Evolutionary conservation across 805 yeast genomes (phyloP), one percentile per base, ranked within the genome.

Genomic region (Kluyveromyces wickerhamii): DNA sequence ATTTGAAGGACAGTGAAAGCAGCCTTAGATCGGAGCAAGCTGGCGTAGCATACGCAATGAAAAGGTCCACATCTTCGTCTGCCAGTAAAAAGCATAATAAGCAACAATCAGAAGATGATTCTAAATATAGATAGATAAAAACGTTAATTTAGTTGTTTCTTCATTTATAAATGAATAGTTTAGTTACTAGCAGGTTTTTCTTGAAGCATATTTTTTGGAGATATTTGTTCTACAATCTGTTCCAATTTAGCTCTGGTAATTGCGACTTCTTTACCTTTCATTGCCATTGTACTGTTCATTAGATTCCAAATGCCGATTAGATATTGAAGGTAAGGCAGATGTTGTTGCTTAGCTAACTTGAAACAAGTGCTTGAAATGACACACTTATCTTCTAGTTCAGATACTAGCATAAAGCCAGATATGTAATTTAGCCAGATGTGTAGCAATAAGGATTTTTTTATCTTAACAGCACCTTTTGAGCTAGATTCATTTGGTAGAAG

Each of bases 1-100:
- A 81, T 55, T 58, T 79, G 18, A 61, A 58, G 39, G 49, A 64
- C 31, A 62, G 67, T 47, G 63, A 52, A 32, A 55, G 66, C 29
- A 62, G 67, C 43, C 49, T 52, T 40, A 61, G 57, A 38, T 60
- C 67, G 5, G 60, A 60, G 31, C 42, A 43, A 18, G 62, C 60
- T 3, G 37, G 52, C 15, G 53, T 41, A 20, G 52, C 51, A 5
- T 57, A 55, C 39, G 51, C 37, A n/a, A 33, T 52, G 48, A 51
- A 42, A 36, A 46, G 56, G 23, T 44, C 50, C 12, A 47, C 41
- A 7, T 52, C 59, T n/a, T 29, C 33, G 11, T n/a, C n/a, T n/a
- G n/a, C n/a, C n/a, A n/a, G n/a, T n/a, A n/a, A n/a, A n/a, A n/a
- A n/a, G n/a, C n/a, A n/a, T n/a, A n/a, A n/a, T n/a, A n/a, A n/a